These are phyloP conservation scores for Trichoderma simmonsii DNA, from an alignment of 2,329 filamentous ascomycete species.

Conservation along the genomic window DNA sequence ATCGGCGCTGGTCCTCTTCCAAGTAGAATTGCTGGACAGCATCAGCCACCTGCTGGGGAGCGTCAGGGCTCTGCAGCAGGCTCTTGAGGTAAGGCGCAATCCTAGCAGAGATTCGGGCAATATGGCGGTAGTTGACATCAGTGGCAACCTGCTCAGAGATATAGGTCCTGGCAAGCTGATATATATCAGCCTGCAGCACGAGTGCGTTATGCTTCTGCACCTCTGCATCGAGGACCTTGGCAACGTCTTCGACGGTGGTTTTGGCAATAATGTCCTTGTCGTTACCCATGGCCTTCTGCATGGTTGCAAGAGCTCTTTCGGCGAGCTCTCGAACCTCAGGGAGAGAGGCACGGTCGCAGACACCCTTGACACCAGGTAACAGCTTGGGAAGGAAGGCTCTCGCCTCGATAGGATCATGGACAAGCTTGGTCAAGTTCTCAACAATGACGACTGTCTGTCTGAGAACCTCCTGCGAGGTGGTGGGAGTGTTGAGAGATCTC, in stretches of 20 bases:
- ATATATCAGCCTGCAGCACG: slow-evolving; percentile 57
- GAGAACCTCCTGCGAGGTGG: slow-evolving; percentile 88
- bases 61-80: slow-evolving; percentile 61
- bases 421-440: slow-evolving; percentile 96
- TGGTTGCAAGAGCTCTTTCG: slow-evolving; percentile 75
- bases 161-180: slow-evolving; percentile 67
- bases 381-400: slow-evolving; percentile 93
- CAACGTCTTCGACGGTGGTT: slow-evolving; percentile 69
- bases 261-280: slow-evolving; percentile 65
- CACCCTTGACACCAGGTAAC: slow-evolving; percentile 86
- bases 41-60: slow-evolving; percentile 62
- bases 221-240: slow-evolving; percentile 69
- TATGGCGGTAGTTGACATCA: slow-evolving; percentile 78
- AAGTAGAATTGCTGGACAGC: slow-evolving; percentile 75
- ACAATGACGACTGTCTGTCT: slow-evolving; percentile 95
- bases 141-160: slow-evolving; percentile 82
- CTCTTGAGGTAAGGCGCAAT: slow-evolving; percentile 73
- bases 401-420: slow-evolving; percentile 92
- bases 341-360: slow-evolving; percentile 82
- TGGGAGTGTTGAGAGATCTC: slow-evolving; percentile 86
- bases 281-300: slow-evolving; percentile 87
- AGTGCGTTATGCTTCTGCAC: slow-evolving; percentile 68
- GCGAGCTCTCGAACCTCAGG: slow-evolving; percentile 93
- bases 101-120: slow-evolving; percentile 66
- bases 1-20: slow-evolving; percentile 83